Evolutionary conservation across 306 rosid species (phyloP), one percentile per base, ranked within the genome.

Genomic region (Malus orientalis): DNA sequence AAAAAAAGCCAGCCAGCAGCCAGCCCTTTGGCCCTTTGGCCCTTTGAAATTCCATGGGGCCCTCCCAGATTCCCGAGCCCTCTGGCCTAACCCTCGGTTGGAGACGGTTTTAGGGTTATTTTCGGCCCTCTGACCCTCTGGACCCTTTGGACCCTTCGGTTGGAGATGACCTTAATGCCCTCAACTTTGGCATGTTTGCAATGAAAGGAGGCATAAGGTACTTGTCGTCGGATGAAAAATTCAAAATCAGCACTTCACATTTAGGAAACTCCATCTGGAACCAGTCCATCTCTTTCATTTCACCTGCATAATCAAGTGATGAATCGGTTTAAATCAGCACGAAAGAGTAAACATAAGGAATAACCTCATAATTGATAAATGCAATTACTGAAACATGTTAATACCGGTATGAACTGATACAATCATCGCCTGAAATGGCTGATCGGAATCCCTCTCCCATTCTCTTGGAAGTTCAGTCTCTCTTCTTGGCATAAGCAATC

Each of bases 391-490:
- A 40, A 14, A 11, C 32, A 32, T 45, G 29, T 14, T 60, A 73
- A 54, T 86, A 91, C 98, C 95, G 71, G 98, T 92, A 83, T 94
- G 98, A 77, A 94, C 71, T 16, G 98, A 94, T 42, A 94, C 91
- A 32, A 94, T 82, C 79, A 68, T 90, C 58, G 97, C 96, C 51
- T 90, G 74, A 57, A 90, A 94, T 58, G 91, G 90, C 53, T 67
- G 73, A 72, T 85, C 83, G 8, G 82, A 83, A 71, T 79, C 40
- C 76, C 90, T 88, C 58, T 74, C 78, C 98, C 98, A 94, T 58
- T 90, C 95, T 86, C 76, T 94, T 19, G 96, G 98, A 73, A 92
- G 84, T 47, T 82, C 81, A 3, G 38, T 70, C 53, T 87, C 93
- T 69, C 96, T 78, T 80, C 88, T 87, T 3, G 98, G 89, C 98